Percentiles rank a stretch among this genome's conserved stretches.
Evolutionary conservation across 75 land plant species (phyloP).

Genomic region (Larix kaempferi): DNA sequence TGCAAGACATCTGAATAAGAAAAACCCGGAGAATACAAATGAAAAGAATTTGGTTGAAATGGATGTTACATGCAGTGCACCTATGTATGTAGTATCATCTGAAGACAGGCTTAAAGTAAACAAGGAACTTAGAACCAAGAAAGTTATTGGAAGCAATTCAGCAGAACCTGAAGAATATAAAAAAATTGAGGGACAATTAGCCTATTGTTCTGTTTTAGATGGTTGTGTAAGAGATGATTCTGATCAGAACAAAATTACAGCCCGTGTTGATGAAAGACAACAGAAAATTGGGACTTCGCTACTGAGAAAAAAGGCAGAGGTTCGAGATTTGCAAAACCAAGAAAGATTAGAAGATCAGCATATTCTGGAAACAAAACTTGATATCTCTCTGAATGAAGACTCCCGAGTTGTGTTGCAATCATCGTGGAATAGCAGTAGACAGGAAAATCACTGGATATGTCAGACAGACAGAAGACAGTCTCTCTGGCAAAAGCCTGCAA

Average conservation of each 20-base stretch:
- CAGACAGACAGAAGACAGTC: neutral
- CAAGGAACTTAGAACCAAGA: neutral
- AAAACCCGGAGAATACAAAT: constrained; percentile 18
- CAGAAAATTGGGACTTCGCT: neutral
- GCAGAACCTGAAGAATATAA: constrained; percentile 4
- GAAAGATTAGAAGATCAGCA: constrained; percentile 5
- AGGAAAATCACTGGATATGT: constrained; percentile 5
- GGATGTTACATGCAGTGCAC: constrained; percentile 15
- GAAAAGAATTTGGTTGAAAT: neutral
- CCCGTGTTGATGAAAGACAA: constrained; percentile 6
- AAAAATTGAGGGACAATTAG: neutral
- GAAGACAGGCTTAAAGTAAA: constrained; percentile 7
- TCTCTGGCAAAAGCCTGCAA: neutral
- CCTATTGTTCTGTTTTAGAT: neutral
- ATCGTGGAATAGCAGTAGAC: constrained; percentile 4
- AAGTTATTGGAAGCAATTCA: neutral
- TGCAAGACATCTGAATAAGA: constrained; percentile 36
- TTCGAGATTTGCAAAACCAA: neutral
- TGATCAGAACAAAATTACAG: neutral
- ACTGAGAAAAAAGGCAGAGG: constrained; percentile 3
- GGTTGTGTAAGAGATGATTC: neutral
- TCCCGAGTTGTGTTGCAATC: neutral
- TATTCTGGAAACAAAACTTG: constrained; percentile 10
- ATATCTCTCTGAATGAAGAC: constrained; percentile 6
- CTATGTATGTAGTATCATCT: neutral